Evolutionary conservation across 257 asterid genomes (phyloP).

Genomic region (Fraxinus cuspidata): DNA sequence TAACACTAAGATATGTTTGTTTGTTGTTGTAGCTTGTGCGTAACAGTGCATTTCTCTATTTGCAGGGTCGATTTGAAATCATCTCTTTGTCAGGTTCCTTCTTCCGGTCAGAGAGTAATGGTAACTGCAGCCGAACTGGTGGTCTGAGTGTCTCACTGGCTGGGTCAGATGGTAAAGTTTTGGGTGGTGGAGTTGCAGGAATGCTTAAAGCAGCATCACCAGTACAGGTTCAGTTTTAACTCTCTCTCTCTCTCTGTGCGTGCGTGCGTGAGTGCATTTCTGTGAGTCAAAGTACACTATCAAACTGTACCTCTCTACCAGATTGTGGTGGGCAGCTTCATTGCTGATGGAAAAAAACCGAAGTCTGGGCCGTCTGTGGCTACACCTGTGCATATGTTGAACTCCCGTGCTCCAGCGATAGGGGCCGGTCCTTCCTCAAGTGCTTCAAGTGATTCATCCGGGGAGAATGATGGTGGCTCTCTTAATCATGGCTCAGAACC

Average conservation of each 20-base stretch:
- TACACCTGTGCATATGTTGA: slow-evolving; percentile 51
- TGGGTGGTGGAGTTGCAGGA: slow-evolving; percentile 95
- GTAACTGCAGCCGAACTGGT: slow-evolving; percentile 45
- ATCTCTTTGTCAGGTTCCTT: slow-evolving; percentile 78
- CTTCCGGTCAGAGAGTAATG: slow-evolving; percentile 57
- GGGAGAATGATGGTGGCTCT: slow-evolving; percentile 47
- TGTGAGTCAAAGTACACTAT: not conserved
- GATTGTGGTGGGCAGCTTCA: slow-evolving; percentile 90
- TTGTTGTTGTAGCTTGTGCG: slow-evolving; percentile 1
- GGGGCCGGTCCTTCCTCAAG: slow-evolving; percentile 48
- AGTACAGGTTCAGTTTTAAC: slow-evolving; percentile 58
- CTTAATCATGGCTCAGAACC: slow-evolving; percentile 36
- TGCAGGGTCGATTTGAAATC: slow-evolving; percentile 86
- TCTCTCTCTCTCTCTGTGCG: too few species aligned
- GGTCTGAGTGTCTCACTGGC: slow-evolving; percentile 75
- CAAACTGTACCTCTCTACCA: slow-evolving; percentile 29
- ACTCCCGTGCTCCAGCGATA: slow-evolving; percentile 47
- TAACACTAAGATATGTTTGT: not conserved
- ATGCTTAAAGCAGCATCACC: slow-evolving; percentile 76
- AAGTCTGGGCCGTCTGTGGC: slow-evolving; percentile 42
- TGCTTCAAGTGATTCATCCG: slow-evolving; percentile 64
- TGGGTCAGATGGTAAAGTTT: slow-evolving; percentile 75
- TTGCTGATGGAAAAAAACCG: slow-evolving; percentile 69
- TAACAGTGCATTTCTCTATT: slow-evolving; percentile 20
- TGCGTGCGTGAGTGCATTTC: too few species aligned